Evolutionary conservation across 2,329 filamentous ascomycete genomes (phyloP).

Genomic region (Myrmaecium sp.): DNA sequence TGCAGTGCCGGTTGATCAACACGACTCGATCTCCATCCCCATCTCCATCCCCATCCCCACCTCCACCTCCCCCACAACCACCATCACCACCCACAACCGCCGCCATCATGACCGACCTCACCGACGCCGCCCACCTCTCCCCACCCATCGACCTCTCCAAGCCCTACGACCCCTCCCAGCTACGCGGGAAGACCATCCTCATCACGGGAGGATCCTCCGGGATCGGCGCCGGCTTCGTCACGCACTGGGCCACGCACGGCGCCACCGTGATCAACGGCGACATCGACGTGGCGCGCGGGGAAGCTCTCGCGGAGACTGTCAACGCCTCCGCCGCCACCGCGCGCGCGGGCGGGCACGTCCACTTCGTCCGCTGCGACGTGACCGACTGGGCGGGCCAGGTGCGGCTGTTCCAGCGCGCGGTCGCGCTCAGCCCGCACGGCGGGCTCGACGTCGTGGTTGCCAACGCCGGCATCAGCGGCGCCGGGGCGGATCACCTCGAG

Average conservation of each 20-base stretch:
- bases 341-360: constrained; percentile 25
- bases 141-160: constrained; percentile 20
- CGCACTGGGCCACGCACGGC: constrained; percentile 19
- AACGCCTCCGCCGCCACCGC: constrained; percentile 3
- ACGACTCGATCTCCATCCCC: too few relatives aligned
- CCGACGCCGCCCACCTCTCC: constrained; percentile 18
- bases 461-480: constrained; percentile 44
- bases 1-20: too few relatives aligned
- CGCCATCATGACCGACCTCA: too few relatives aligned
- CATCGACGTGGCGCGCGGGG: constrained; percentile 37
- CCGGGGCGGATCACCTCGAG: constrained; percentile 28
- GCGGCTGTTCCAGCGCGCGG: constrained; percentile 42
- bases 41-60: too few relatives aligned
- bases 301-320: constrained; percentile 30
- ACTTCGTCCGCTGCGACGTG: constrained; percentile 47
- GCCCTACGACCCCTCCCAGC: constrained; percentile 19
- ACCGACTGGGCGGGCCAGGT: constrained; percentile 48
- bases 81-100: too few relatives aligned
- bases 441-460: constrained; percentile 48
- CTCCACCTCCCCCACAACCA: too few relatives aligned
- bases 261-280: constrained; percentile 49
- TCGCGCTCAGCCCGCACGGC: constrained; percentile 34
- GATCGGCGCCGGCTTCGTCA: constrained; percentile 22
- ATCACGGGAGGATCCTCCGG: constrained; percentile 24
- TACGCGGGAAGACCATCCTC: constrained; percentile 20